Evolutionary conservation across 352 stramenopile genomes (phyloP).

Genomic region (Globisporangium spiculum): DNA sequence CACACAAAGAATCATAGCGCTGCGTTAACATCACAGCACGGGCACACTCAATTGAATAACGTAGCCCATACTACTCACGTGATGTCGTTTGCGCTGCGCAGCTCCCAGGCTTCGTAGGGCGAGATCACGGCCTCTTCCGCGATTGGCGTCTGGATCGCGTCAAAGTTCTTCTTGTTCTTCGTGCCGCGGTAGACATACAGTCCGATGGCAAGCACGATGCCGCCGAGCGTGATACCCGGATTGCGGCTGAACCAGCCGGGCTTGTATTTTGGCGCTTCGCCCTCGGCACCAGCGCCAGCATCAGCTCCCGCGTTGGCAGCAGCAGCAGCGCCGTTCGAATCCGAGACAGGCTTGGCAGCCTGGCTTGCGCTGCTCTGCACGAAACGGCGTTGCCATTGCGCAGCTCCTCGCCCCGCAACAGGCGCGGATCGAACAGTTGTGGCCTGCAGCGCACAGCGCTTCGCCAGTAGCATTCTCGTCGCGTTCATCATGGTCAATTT

Average conservation of each 20-base stretch:
- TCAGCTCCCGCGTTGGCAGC: not conserved
- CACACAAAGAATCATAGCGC: not conserved
- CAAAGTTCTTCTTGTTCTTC: conserved; percentile 79
- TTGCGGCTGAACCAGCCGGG: conserved; percentile 86
- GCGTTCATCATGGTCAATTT: conserved; percentile 4
- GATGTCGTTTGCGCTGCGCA: conserved; percentile 78
- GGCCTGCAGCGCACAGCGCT: conserved; percentile 2
- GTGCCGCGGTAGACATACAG: conserved; percentile 76
- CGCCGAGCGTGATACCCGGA: conserved; percentile 69
- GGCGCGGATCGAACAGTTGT: not conserved
- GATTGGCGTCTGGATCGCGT: conserved; percentile 65
- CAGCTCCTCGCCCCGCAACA: not conserved
- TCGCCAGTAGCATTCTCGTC: conserved; percentile 5
- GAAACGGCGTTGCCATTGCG: conserved; percentile 13
- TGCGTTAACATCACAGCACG: not conserved
- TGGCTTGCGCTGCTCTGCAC: conserved; percentile 2
- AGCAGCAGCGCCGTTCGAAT: conserved; percentile 4
- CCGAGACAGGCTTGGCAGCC: not conserved
- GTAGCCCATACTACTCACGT: conserved; percentile 38
- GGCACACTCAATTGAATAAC: not conserved
- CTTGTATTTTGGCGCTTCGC: conserved; percentile 75
- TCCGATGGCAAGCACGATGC: conserved; percentile 61
- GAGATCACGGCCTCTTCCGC: conserved; percentile 74
- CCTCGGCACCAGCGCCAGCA: conserved; percentile 12
- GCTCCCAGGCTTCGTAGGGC: conserved; percentile 82